Base-by-base conservation (phyloP, 179 eudicot genomes). In the Camellia oleifera region DNA sequence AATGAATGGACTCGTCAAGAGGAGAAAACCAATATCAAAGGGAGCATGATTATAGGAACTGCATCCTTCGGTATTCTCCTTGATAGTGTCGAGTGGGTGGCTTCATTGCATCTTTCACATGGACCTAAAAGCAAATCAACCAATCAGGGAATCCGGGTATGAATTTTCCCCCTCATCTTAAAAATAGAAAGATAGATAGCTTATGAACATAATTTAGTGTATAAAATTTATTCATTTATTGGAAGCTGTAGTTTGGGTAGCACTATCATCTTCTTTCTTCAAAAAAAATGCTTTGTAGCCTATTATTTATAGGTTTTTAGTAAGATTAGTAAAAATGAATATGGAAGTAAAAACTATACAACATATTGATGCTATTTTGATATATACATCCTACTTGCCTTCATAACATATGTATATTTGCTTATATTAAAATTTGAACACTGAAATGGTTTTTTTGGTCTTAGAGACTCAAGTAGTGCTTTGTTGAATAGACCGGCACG, bases 1-100 rank as follows among this genome's bases (percentile, higher is more conserved):
- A 82, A 94, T 94, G 84, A 84, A 85, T 83, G 95, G 93, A 68
- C 96, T 93, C 2, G 84, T 94, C 42, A 89, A 85, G 88, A 84
- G 86, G 73, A 84, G 87, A 79, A 91, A 87, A 74, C 77, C 86
- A 23, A 84, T 78, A 65, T 68, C 78, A 17, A 88, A 82, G 69
- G 84, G 56, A 73, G 77, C 15, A 81, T 77, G 52, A 72, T 58
- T 68, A 56, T 44, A 8, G 10, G 20, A 60, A 11, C 78, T 76
- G 60, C 58, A 45, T 20, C 54, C 32, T 4, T 76, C 8, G 78
- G 50, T 11, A 42, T 5, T 18, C 45, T 76, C 45, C 17, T 20
- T 18, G 9, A n/a, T 7, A 76, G 20, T 46, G 4, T 48, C 13
- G 12, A 32, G 60, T 40, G 50, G 77, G 77, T 7, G 77, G 53